phyloP scores from a whole-genome alignment of 495 filamentous ascomycete genomes.

The Penicillium canescens region DNA sequence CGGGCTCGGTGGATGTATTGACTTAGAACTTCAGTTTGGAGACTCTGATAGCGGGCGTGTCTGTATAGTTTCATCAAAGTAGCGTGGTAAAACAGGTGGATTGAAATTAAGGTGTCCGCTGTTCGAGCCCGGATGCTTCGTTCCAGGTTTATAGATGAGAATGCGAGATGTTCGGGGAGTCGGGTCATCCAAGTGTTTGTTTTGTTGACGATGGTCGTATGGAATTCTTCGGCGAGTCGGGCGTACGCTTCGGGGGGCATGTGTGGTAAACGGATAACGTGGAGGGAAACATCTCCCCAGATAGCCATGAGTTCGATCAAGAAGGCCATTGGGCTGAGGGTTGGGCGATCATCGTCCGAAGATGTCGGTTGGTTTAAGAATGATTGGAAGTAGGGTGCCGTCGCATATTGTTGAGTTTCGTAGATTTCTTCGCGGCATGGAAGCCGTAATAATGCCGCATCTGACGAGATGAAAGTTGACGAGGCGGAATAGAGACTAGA shows the following conservation, averaged over 20 bases:
- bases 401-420: slow-evolving; percentile 52
- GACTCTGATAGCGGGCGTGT: slow-evolving; percentile 46
- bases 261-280: slow-evolving; percentile 55
- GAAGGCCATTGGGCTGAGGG: slow-evolving; percentile 57
- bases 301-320: slow-evolving; percentile 60
- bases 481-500: slow-evolving; percentile 55
- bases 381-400: slow-evolving; percentile 58
- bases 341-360: slow-evolving; percentile 30
- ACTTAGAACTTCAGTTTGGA: slow-evolving; percentile 27
- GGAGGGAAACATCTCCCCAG: slow-evolving; percentile 63
- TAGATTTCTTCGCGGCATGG: slow-evolving; percentile 59
- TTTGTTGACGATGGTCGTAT: slow-evolving; percentile 45
- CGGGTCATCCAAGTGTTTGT: slow-evolving; percentile 50
- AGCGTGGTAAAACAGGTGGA: slow-evolving; percentile 63
- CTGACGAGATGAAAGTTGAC: slow-evolving; percentile 39
- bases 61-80: slow-evolving; percentile 63
- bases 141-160: slow-evolving; percentile 52
- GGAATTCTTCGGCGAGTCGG: slow-evolving; percentile 49
- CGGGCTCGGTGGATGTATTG: slow-evolving; percentile 41
- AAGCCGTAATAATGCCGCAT: slow-evolving; percentile 63
- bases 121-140: slow-evolving; percentile 44
- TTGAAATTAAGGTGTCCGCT: slow-evolving; percentile 53
- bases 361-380: slow-evolving; percentile 35
- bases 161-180: slow-evolving; percentile 47
- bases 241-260: slow-evolving; percentile 44